These are phyloP conservation scores for Asterochloris sp. DNA, from an alignment of 139 green algal species.

Conservation along the genomic window DNA sequence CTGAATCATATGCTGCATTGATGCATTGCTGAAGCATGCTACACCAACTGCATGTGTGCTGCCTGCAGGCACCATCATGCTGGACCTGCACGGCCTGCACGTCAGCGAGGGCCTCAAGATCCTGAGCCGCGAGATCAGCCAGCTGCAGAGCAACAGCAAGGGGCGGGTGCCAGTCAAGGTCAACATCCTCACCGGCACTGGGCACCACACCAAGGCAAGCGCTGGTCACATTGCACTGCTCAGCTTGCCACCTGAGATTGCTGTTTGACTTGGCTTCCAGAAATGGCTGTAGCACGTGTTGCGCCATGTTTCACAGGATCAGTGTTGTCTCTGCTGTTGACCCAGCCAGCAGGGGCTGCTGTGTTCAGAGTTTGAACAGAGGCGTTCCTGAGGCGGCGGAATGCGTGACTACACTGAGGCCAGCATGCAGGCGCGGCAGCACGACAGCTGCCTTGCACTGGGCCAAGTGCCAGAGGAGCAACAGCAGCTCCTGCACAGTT, in stretches of 20 bases:
- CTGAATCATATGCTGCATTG: too few species aligned
- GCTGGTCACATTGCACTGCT: neutral
- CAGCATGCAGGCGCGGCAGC: too few species aligned
- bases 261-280: neutral
- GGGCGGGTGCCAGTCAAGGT: neutral
- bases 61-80: neutral
- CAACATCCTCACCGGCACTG: slow-evolving; percentile 8
- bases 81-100: slow-evolving; percentile 80
- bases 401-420: too few species aligned
- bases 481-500: too few species aligned
- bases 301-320: neutral
- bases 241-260: neutral
- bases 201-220: slow-evolving; percentile 57
- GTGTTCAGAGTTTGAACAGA: neutral
- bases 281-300: neutral
- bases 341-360: neutral
- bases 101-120: slow-evolving; percentile 53
- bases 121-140: slow-evolving; percentile 37
- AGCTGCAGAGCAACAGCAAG: neutral
- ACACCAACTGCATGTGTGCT: neutral
- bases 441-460: too few species aligned
- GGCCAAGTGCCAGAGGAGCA: too few species aligned
- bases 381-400: too few species aligned
- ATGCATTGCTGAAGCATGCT: too few species aligned
- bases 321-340: neutral